Percentiles rank a stretch among this genome's conserved stretches.
Conservation (phyloP, 78 protist genomes). For the Tieghemostelium lacteum region DNA sequence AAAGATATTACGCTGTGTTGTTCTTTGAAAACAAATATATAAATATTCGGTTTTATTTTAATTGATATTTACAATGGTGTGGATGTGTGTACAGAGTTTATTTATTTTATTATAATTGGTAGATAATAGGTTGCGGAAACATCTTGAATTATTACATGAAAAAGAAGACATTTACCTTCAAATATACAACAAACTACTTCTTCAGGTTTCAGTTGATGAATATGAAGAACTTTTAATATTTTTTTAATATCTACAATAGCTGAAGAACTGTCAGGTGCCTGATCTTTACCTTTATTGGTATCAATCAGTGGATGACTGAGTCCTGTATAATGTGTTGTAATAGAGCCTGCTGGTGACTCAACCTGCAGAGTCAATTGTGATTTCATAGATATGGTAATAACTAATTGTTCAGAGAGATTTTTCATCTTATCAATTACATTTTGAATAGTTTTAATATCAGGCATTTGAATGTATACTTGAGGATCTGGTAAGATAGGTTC, state of each 20-base stretch:
- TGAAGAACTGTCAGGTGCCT: neutral
- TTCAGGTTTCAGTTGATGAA: constrained; percentile 37
- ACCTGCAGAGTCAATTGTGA: neutral
- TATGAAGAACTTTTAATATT: constrained; percentile 18
- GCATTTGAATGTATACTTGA: neutral
- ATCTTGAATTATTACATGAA: constrained; percentile 13
- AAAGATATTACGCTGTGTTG: neutral
- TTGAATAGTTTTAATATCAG: constrained; percentile 34
- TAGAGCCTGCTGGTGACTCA: constrained; percentile 39
- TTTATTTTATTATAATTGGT: constrained; percentile 19
- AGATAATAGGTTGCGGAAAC: constrained; percentile 24
- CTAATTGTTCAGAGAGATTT: constrained; percentile 46
- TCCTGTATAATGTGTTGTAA: constrained; percentile 43
- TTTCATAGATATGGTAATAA: constrained; percentile 3
- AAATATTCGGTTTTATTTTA: neutral
- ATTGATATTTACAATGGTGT: neutral
- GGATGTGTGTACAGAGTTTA: neutral
- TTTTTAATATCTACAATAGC: constrained; percentile 57
- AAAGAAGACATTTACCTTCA: constrained; percentile 22
- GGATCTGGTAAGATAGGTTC: constrained; percentile 42
- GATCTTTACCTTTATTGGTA: neutral
- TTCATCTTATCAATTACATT: constrained; percentile 37
- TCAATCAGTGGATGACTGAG: constrained; percentile 6
- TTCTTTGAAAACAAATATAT: neutral
- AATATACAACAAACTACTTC: constrained; percentile 40